Evolutionary conservation across 495 filamentous ascomycete species (phyloP), one percentile per base, ranked within the genome.

Genomic region (Annulohypoxylon nitens): DNA sequence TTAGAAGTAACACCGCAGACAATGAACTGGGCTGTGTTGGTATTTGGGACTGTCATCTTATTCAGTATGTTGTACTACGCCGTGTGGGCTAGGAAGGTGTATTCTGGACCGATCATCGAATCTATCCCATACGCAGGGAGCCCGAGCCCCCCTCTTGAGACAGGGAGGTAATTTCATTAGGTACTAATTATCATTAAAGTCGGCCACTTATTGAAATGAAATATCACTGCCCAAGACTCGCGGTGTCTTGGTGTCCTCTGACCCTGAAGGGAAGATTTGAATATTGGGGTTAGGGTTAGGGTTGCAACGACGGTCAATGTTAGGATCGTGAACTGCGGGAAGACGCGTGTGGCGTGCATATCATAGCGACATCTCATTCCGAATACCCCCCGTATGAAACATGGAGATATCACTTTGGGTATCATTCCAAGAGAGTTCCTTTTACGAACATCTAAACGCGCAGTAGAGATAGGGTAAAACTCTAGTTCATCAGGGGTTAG

Each of bases 51-150:
- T 16, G 53, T 57, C n/a, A 25, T 57, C 33, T 0, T 57, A 6
- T 57, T 57, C 7, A 57, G 53, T 37, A 57, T 57, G 53, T 1
- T 57, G 0, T 57, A 57, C 11, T 57, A 57, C 5, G 53, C 30
- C 10, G 30, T 57, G 18, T 57, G 53, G 53, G 53, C 53, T 18
- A 57, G 53, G 33, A 57, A 57, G 14, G 53, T 57, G 4, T 57
- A 57, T 57, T 36, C 26, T 20, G 53, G 53, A 10, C 53, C 53
- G 5, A 37, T 57, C 7, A 37, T 57, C n/a, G 53, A 57, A 30
- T 18, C 53, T 57, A 37, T 57, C 14, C 53, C 53, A 57, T 36
- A 20, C 53, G 14, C 53, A 34, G 53, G 53, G 30, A 57, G 53
- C 14, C 53, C 53, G 11, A 55, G 16, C 9, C 5, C 53, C 14